Evolutionary conservation across 495 filamentous ascomycete genomes (phyloP).

Genomic region (Daldinia grandis): DNA sequence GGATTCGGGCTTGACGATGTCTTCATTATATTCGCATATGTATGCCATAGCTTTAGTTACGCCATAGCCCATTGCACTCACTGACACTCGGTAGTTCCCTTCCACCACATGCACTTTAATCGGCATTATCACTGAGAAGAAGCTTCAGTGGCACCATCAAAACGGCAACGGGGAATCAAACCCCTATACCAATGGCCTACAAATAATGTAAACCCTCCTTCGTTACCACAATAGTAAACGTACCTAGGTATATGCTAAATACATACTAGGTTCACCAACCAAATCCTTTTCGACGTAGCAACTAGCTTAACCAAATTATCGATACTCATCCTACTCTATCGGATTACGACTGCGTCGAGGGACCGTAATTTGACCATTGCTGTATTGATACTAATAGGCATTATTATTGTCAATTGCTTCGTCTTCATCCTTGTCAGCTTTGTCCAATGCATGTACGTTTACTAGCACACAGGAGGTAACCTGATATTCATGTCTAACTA

Average conservation of each 20-base stretch:
- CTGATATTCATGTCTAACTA: slow-evolving; percentile 2
- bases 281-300: slow-evolving; percentile 62
- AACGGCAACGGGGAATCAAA: slow-evolving; percentile 59
- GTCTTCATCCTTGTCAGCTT: slow-evolving; percentile 61
- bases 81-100: slow-evolving; percentile 38
- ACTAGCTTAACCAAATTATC: slow-evolving; percentile 66
- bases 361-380: slow-evolving; percentile 36
- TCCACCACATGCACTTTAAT: slow-evolving; percentile 56
- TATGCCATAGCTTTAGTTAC: slow-evolving; percentile 13
- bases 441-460: slow-evolving; percentile 64
- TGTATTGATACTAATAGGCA: slow-evolving; percentile 54
- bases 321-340: slow-evolving; percentile 60
- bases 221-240: background rate
- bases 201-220: slow-evolving; percentile 47
- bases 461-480: slow-evolving; percentile 22
- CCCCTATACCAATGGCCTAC: slow-evolving; percentile 48
- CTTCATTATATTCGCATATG: slow-evolving; percentile 53
- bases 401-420: slow-evolving; percentile 55
- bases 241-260: slow-evolving; percentile 1
- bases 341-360: slow-evolving; percentile 38
- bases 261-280: slow-evolving; percentile 53
- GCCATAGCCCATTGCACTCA: slow-evolving; percentile 19
- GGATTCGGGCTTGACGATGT: slow-evolving; percentile 61
- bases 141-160: slow-evolving; percentile 66
- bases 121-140: slow-evolving; percentile 50